Conservation (phyloP, 139 green algal genomes). For the Chlorella sp. region DNA sequence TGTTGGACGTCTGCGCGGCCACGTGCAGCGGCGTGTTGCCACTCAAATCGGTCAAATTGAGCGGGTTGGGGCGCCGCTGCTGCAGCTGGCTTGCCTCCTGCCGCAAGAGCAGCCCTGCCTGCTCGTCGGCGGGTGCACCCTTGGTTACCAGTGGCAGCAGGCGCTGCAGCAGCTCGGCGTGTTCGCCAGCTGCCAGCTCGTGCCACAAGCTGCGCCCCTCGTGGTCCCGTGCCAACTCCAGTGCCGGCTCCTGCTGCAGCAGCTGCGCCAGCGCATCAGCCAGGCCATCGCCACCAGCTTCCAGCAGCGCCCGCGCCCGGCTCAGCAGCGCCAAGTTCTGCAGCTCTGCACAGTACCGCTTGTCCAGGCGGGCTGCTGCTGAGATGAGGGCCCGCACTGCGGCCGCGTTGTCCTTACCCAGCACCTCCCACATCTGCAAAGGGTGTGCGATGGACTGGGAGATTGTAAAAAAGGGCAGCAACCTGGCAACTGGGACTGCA, state of each 20-base stretch:
- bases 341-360: slow-evolving; percentile 2
- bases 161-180: neutral
- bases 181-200: neutral
- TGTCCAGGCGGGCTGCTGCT: neutral
- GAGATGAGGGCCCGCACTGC: neutral
- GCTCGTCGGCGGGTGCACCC: neutral
- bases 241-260: neutral
- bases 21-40: slow-evolving; percentile 19
- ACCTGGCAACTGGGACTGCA: no score
- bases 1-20: neutral
- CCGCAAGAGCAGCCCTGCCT: neutral
- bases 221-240: neutral
- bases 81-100: neutral
- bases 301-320: slow-evolving; percentile 3
- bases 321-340: slow-evolving; percentile 18
- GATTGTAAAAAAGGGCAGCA: no score
- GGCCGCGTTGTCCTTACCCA: neutral
- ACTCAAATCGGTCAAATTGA: neutral
- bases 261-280: neutral
- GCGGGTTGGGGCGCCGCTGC: neutral
- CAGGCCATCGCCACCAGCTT: neutral
- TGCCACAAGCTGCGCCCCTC: slow-evolving; percentile 31
- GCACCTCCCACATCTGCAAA: slow-evolving; percentile 2
- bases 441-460: no score
- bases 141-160: neutral